Base-by-base conservation (phyloP, 2,329 filamentous ascomycete genomes). In the Ceratocystis albifundus region DNA sequence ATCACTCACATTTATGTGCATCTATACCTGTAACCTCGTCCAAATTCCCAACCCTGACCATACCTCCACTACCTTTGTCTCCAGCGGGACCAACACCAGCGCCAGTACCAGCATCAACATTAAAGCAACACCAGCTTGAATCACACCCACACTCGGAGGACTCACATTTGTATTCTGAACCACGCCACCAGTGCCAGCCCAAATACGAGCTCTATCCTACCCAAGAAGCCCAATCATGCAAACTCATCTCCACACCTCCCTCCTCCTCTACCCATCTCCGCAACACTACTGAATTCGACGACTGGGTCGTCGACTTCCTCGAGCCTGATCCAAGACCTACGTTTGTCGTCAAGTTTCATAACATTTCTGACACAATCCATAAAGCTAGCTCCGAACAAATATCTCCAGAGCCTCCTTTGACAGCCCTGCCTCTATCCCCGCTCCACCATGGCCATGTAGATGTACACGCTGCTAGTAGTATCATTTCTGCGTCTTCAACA, bases 281-380 rank as follows among this genome's bases (percentile, higher is more conserved):
- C 10, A 3, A n/a, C 7, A n/a, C 20, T 30, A 28, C 36, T 30
- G 7, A 59, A 8, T 28, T 48, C n/a, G n/a, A 61, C 59, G 62
- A 67, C 22, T 65, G 63, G 61, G 66, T 76, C 67, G 70, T 75
- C 67, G 76, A 77, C 69, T 73, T 79, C 12, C 73, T 78, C 69
- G 72, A 75, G 68, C 74, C 72, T 68, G 77, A 79, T 67, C 75
- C 76, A 36, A 74, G 77, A 65, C 76, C 77, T 64, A 75, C 75
- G 55, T 79, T 79, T 57, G 72, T 78, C 62, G 46, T 69, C 45
- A 62, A 62, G n/a, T 36, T 67, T 12, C 61, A 62, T 25, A 41
- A 53, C 20, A 15, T 36, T 30, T 59, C 28, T 6, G 15, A 28
- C 15, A 59, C 28, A 2, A 59, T 7, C 55, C 55, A 59, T 41